These are phyloP conservation scores for Xanthoceras sorbifolium DNA, from an alignment of 345 rosid species.

Conservation along the genomic window DNA sequence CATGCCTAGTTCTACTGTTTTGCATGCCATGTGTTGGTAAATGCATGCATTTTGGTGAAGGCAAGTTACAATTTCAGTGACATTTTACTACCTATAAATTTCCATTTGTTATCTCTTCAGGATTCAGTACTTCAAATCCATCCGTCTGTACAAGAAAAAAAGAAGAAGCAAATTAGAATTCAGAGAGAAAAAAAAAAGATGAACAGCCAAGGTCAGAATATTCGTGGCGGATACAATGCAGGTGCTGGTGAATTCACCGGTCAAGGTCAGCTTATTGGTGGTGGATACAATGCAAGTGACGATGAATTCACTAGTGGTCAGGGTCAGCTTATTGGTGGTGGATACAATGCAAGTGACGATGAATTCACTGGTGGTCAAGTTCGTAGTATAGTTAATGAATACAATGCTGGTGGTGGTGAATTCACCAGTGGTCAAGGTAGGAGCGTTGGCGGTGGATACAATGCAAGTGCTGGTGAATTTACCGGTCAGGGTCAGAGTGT, in stretches of 20 bases:
- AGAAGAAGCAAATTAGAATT: neutral
- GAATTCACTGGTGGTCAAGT: conserved; percentile 11
- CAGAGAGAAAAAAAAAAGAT: conserved; percentile 2
- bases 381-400: too few relatives aligned
- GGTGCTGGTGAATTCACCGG: neutral
- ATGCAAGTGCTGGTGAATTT: conserved; percentile 1
- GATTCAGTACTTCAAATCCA: neutral
- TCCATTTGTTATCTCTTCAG: neutral
- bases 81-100: neutral
- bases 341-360: neutral
- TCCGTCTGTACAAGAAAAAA: neutral
- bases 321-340: neutral
- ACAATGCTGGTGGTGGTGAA: conserved; percentile 5
- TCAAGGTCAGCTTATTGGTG: neutral
- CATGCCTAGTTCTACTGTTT: neutral
- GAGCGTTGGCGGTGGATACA: neutral
- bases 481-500: too few relatives aligned
- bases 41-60: conserved; percentile 1
- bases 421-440: neutral
- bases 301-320: too few relatives aligned
- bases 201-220: conserved; percentile 11
- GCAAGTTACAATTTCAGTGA: neutral
- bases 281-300: neutral
- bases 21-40: neutral
- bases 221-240: neutral